These are phyloP conservation scores for Raffaelea ambrosiae DNA, from an alignment of 2,329 filamentous ascomycete species.

Conservation along the genomic window DNA sequence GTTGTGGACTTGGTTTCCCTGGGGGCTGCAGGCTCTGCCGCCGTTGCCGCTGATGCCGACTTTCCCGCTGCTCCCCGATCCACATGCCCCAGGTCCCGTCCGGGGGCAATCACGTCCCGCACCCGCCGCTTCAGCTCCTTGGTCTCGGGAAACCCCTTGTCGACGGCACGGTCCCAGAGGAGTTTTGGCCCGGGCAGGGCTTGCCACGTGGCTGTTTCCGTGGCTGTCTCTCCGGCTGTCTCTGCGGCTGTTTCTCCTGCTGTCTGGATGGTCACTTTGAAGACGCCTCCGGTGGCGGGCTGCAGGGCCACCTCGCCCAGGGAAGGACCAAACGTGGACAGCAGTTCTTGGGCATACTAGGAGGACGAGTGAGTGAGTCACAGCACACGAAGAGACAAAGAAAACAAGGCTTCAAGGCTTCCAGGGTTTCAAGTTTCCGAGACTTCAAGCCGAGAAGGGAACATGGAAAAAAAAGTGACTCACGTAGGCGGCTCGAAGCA, in stretches of 20 bases:
- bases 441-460: too few species aligned
- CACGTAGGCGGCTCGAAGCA: slow-evolving; percentile 80
- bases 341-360: slow-evolving; percentile 87
- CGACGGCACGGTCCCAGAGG: slow-evolving; percentile 80
- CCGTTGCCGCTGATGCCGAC: not conserved
- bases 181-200: slow-evolving; percentile 30
- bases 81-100: slow-evolving; percentile 71
- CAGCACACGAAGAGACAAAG: slow-evolving; percentile 8
- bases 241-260: slow-evolving; percentile 10
- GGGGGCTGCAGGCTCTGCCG: not conserved
- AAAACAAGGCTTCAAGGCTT: too few species aligned
- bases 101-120: slow-evolving; percentile 73
- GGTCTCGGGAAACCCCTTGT: slow-evolving; percentile 89
- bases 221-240: slow-evolving; percentile 13
- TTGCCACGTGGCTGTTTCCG: slow-evolving; percentile 11
- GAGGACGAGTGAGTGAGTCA: not conserved
- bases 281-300: slow-evolving; percentile 76
- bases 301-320: slow-evolving; percentile 84
- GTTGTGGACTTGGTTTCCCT: slow-evolving; percentile 1
- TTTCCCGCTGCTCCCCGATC: slow-evolving; percentile 49
- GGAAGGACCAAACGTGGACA: slow-evolving; percentile 79
- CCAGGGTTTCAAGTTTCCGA: too few species aligned
- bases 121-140: slow-evolving; percentile 84
- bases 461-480: too few species aligned
- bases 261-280: slow-evolving; percentile 47